Evolutionary conservation across 23 red algal genomes (phyloP).

Genomic region (Gracilaria gracilis): DNA sequence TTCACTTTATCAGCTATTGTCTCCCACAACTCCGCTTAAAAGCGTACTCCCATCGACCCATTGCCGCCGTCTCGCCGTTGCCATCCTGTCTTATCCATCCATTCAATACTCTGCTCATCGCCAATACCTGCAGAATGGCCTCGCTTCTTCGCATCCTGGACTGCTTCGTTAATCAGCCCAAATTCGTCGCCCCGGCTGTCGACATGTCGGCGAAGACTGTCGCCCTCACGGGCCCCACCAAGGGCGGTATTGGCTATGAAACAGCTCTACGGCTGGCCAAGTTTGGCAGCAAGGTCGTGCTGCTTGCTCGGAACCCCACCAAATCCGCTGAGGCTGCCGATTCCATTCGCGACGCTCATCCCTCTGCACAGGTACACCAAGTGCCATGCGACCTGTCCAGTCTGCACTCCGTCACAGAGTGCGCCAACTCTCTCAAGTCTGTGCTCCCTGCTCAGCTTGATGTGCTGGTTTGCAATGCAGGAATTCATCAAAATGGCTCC

Average conservation of each 20-base stretch:
- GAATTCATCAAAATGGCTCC: not conserved
- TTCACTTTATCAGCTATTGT: not conserved
- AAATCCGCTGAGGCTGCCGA: not conserved
- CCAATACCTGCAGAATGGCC: not conserved
- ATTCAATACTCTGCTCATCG: no score
- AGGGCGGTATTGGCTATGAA: not conserved
- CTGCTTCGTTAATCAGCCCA: not conserved
- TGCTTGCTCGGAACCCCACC: not conserved
- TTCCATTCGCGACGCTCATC: not conserved
- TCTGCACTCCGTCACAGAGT: not conserved
- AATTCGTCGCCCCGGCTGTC: not conserved
- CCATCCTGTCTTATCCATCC: no score
- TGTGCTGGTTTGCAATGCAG: conserved; percentile 12
- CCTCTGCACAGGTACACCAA: not conserved
- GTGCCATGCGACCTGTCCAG: not conserved
- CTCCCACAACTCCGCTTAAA: not conserved
- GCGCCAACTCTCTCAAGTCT: not conserved
- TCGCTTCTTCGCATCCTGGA: not conserved
- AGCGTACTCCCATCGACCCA: not conserved
- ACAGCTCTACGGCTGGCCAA: not conserved
- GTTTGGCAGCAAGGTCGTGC: not conserved
- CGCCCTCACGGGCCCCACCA: not conserved
- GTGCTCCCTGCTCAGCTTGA: not conserved
- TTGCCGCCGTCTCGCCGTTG: not conserved
- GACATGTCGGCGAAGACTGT: not conserved